A percentile compares a stretch with the other conserved stretches of the same genome.
Conservation (phyloP, 2,329 filamentous ascomycete species). For the Fusarium cicatricum region DNA sequence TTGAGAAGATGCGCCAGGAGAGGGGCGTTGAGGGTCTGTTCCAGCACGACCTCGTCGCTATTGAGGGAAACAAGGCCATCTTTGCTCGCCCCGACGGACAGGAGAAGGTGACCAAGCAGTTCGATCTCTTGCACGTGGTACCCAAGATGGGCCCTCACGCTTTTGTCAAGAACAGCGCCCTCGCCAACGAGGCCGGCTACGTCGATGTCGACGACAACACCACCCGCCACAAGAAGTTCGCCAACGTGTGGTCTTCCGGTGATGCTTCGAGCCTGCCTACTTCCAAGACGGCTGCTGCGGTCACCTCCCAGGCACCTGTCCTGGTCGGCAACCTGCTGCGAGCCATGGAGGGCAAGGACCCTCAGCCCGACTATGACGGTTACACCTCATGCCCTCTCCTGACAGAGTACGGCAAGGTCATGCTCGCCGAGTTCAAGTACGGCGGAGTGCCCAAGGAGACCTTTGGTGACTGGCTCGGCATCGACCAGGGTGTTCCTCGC, state of each 20-base stretch:
- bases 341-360: constrained; percentile 54
- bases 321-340: constrained; percentile 58
- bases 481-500: constrained; percentile 65
- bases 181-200: constrained; percentile 64
- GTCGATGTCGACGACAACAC: constrained; percentile 65
- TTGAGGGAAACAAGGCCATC: constrained; percentile 61
- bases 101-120: constrained; percentile 54
- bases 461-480: constrained; percentile 61
- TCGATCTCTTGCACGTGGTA: constrained; percentile 64
- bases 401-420: constrained; percentile 67
- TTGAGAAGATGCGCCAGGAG: constrained; percentile 62
- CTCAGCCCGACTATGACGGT: constrained; percentile 58
- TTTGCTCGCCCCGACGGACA: constrained; percentile 57
- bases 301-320: constrained; percentile 60
- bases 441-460: constrained; percentile 70
- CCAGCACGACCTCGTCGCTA: constrained; percentile 62
- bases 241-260: constrained; percentile 66
- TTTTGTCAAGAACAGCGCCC: constrained; percentile 60
- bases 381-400: constrained; percentile 64
- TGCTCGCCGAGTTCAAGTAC: constrained; percentile 73
- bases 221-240: constrained; percentile 60
- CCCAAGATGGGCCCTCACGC: constrained; percentile 67
- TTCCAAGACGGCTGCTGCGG: constrained; percentile 63
- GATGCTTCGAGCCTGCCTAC: constrained; percentile 68
- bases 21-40: constrained; percentile 66